Evolutionary conservation across 176 grass and related monocot genomes (phyloP).

Genomic region (Calamus simplicifolius): DNA sequence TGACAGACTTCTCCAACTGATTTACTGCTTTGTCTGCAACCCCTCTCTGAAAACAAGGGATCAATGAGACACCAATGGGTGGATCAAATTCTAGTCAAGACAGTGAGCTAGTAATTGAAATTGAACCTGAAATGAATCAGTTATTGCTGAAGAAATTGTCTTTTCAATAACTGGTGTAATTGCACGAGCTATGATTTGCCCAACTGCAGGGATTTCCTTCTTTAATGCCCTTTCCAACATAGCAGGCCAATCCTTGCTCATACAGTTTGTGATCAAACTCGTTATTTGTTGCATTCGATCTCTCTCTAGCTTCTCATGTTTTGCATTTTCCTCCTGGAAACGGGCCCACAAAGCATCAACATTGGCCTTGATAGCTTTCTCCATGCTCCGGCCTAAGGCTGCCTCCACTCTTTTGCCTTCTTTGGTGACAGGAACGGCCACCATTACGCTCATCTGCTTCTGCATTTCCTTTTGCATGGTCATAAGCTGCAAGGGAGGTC

Average conservation of each 20-base stretch:
- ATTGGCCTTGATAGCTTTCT: conserved; percentile 79
- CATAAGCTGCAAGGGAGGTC: conserved; percentile 49
- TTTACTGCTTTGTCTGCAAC: conserved; percentile 75
- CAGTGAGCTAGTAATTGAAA: conserved; percentile 5
- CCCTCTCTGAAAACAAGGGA: conserved; percentile 45
- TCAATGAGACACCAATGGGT: conserved; percentile 19
- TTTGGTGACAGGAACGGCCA: conserved; percentile 57
- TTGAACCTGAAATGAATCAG: conserved; percentile 83
- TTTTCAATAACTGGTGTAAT: conserved; percentile 69
- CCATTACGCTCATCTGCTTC: conserved; percentile 66
- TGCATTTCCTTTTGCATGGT: conserved; percentile 64
- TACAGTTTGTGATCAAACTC: conserved; percentile 53
- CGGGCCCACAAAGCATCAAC: conserved; percentile 80
- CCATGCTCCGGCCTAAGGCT: conserved; percentile 64
- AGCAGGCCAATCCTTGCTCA: conserved; percentile 68
- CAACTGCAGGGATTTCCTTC: conserved; percentile 70
- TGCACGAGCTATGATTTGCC: conserved; percentile 57
- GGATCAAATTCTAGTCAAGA: conserved; percentile 3
- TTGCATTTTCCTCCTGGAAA: conserved; percentile 76
- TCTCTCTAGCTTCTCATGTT: conserved; percentile 66
- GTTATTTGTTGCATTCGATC: conserved; percentile 68
- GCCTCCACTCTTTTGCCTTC: conserved; percentile 80
- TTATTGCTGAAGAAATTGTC: conserved; percentile 58
- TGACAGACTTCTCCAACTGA: conserved; percentile 82
- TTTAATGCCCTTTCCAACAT: conserved; percentile 66